Percentiles rank a stretch among this genome's conserved stretches.
Conservation (phyloP, 2,329 filamentous ascomycete genomes). For the Diaporthe eres region DNA sequence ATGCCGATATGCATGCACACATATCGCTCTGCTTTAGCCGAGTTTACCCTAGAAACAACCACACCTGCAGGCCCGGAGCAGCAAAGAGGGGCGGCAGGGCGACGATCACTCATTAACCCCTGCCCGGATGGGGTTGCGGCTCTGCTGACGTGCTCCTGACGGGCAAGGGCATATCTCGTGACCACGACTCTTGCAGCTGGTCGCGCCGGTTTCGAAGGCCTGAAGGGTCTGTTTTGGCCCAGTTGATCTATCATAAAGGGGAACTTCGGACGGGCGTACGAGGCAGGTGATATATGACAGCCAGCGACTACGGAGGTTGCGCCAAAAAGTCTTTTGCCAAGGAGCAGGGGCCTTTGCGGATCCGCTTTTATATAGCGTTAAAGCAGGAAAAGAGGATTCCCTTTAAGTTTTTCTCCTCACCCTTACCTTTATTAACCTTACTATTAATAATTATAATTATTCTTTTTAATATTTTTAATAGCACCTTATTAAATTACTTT, state of each 20-base stretch:
- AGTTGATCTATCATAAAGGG: neutral
- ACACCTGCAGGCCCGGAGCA: neutral
- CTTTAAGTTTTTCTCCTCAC: no score
- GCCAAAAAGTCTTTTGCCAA: no score
- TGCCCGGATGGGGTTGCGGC: slow-evolving; percentile 27
- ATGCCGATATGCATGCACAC: slow-evolving; percentile 23
- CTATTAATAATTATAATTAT: no score
- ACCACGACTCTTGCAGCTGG: slow-evolving; percentile 11
- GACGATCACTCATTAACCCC: neutral
- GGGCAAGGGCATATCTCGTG: slow-evolving; percentile 3
- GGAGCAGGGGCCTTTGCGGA: no score
- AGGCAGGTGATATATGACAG: slow-evolving; percentile 20
- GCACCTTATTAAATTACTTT: no score
- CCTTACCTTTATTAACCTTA: no score
- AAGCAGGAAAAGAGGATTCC: no score
- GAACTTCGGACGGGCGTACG: neutral
- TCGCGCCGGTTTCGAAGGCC: slow-evolving; percentile 21
- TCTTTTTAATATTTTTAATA: no score
- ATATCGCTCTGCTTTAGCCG: slow-evolving; percentile 3
- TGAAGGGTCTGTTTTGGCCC: neutral
- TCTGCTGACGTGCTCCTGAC: slow-evolving; percentile 19
- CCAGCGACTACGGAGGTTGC: neutral
- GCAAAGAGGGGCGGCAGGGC: neutral
- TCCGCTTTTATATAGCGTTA: no score
- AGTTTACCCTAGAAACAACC: slow-evolving; percentile 11